Percentiles rank a stretch among this genome's conserved stretches.
Conservation (phyloP, 495 filamentous ascomycete species). For the Hypoxylon intermedium region DNA sequence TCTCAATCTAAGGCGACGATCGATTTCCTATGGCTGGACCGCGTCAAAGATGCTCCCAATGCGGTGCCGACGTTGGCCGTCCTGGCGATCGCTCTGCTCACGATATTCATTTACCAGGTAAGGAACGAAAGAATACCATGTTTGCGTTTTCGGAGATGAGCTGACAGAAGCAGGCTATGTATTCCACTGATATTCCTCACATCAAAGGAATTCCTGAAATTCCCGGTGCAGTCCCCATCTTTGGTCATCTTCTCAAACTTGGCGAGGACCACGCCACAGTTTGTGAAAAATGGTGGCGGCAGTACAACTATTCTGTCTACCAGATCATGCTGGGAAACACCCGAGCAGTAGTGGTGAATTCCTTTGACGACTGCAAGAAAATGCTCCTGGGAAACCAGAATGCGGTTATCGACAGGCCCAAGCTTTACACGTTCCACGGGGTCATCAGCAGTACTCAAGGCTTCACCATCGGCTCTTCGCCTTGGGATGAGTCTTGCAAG, state of each 20-base stretch:
- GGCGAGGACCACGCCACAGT: slow-evolving; percentile 63
- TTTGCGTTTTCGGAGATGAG: not conserved
- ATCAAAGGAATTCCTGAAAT: slow-evolving; percentile 56
- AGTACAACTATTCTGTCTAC: slow-evolving; percentile 61
- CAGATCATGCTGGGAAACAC: slow-evolving; percentile 64
- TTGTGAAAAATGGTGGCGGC: slow-evolving; percentile 60
- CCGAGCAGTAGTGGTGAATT: slow-evolving; percentile 57
- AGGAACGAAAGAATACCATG: not conserved
- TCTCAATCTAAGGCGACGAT: not conserved
- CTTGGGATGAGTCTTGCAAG: slow-evolving; percentile 61
- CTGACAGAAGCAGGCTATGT: slow-evolving; percentile 4
- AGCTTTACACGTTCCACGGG: slow-evolving; percentile 58
- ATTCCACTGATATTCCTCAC: slow-evolving; percentile 41
- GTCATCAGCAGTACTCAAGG: slow-evolving; percentile 57
- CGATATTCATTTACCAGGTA: slow-evolving; percentile 2
- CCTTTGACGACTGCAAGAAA: slow-evolving; percentile 54
- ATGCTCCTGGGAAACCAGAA: slow-evolving; percentile 57
- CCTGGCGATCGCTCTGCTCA: not conserved
- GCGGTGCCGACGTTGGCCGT: not conserved
- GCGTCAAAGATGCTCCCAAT: slow-evolving; percentile 4
- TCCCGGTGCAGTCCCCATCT: slow-evolving; percentile 57
- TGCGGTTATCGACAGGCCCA: slow-evolving; percentile 57
- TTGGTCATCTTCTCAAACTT: slow-evolving; percentile 62
- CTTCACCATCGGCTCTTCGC: slow-evolving; percentile 54
- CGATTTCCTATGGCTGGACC: slow-evolving; percentile 8